These are phyloP conservation scores for Claviceps arundinis DNA, from an alignment of 2,329 filamentous ascomycete species.

Conservation along the genomic window DNA sequence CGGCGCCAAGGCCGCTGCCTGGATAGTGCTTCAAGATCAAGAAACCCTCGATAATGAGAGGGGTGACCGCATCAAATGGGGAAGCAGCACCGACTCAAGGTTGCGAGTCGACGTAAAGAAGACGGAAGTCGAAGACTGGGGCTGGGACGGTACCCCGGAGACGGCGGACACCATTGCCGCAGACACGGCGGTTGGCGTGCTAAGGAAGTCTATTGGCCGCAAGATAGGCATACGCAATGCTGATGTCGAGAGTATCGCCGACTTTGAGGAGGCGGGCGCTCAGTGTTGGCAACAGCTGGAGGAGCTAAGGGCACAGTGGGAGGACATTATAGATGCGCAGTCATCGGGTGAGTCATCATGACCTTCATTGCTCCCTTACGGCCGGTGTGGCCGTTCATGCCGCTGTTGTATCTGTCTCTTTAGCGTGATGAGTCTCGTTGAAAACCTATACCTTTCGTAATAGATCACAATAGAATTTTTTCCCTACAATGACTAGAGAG, in stretches of 20 bases:
- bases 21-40: conserved; percentile 59
- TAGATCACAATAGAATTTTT: neutral
- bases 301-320: conserved; percentile 54
- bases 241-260: conserved; percentile 44
- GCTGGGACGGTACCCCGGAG: conserved; percentile 48
- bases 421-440: too few species aligned
- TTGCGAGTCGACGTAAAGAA: conserved; percentile 51
- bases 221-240: conserved; percentile 43
- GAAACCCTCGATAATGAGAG: conserved; percentile 43
- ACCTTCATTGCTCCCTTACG: too few species aligned
- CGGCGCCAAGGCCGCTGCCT: conserved; percentile 63
- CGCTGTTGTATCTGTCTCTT: too few species aligned
- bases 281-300: conserved; percentile 61
- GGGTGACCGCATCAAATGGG: conserved; percentile 64
- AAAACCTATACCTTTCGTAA: too few species aligned
- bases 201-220: conserved; percentile 42
- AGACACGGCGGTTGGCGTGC: conserved; percentile 31
- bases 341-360: too few species aligned
- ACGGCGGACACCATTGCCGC: conserved; percentile 27
- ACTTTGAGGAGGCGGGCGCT: conserved; percentile 50
- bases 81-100: conserved; percentile 49
- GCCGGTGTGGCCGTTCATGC: too few species aligned
- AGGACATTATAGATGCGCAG: conserved; percentile 19
- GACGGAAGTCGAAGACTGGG: conserved; percentile 83
- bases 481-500: too few species aligned